These are phyloP conservation scores for Mycena alexandri DNA, from an alignment of 768 basidiomycete species.

Conservation along the genomic window DNA sequence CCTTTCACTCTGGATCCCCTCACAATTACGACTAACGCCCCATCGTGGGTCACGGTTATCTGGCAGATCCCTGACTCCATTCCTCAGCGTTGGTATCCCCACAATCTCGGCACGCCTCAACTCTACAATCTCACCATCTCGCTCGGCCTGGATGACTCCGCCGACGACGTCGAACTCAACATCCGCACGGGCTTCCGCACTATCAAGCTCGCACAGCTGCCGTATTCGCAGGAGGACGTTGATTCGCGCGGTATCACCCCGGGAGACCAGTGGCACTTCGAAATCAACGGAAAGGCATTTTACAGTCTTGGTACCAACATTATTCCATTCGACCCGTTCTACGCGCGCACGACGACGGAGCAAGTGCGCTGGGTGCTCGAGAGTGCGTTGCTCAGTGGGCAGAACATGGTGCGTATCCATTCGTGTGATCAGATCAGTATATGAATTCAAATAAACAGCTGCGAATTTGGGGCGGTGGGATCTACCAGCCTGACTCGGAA, in stretches of 20 bases:
- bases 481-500: constrained; percentile 59
- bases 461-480: constrained; percentile 72
- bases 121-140: constrained; percentile 65
- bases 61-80: constrained; percentile 61
- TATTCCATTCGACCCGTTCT: constrained; percentile 74
- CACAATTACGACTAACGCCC: constrained; percentile 40
- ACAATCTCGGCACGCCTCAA: constrained; percentile 67
- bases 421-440: too few species aligned
- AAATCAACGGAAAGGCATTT: constrained; percentile 68
- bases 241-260: constrained; percentile 63
- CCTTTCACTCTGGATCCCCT: constrained; percentile 45
- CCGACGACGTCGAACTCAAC: constrained; percentile 51
- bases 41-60: constrained; percentile 56
- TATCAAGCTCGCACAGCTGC: constrained; percentile 62
- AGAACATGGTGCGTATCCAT: constrained; percentile 62
- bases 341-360: constrained; percentile 62
- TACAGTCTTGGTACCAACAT: constrained; percentile 69
- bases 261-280: constrained; percentile 73
- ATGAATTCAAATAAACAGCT: constrained; percentile 48
- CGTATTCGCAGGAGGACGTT: constrained; percentile 61
- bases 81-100: constrained; percentile 67
- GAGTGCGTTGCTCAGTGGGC: constrained; percentile 66
- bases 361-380: constrained; percentile 68
- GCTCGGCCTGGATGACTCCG: constrained; percentile 45
- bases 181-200: constrained; percentile 72